Evolutionary conservation across 257 asterid species (phyloP).

Genomic region (Phtheirospermum japonicum): DNA sequence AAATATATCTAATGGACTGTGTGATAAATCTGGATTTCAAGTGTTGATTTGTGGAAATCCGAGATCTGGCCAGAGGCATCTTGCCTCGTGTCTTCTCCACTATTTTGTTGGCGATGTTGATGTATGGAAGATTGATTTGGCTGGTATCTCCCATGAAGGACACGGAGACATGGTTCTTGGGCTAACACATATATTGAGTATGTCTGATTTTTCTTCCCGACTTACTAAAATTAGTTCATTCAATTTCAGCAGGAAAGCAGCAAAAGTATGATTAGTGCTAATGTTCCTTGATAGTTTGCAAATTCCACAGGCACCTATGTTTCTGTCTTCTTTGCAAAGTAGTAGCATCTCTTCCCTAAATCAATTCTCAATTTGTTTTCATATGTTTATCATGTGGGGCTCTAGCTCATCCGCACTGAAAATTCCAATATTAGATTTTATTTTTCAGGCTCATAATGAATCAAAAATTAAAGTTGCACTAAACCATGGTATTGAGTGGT

Average conservation of each 20-base stretch:
- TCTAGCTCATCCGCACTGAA: conserved; percentile 3
- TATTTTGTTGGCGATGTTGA: conserved; percentile 82
- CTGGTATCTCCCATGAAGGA: conserved; percentile 89
- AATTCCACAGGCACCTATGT: conserved; percentile 16
- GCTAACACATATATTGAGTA: conserved; percentile 74
- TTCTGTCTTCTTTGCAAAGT: conserved; percentile 14
- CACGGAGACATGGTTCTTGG: conserved; percentile 94
- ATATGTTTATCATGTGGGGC: conserved; percentile 19
- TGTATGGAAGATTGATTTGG: conserved; percentile 83
- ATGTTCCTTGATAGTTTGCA: conserved; percentile 24
- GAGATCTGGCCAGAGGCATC: conserved; percentile 88
- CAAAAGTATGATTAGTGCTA: conserved; percentile 17
- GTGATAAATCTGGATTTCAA: conserved; percentile 68
- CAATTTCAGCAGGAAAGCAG: conserved; percentile 23
- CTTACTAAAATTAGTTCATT: conserved; percentile 13
- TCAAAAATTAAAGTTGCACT: conserved; percentile 6
- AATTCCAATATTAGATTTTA: neutral
- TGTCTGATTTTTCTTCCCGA: conserved; percentile 33
- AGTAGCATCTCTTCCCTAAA: conserved; percentile 14
- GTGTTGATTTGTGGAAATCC: conserved; percentile 81
- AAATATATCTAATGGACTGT: conserved; percentile 35
- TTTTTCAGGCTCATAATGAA: conserved; percentile 3
- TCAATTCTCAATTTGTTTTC: conserved; percentile 9
- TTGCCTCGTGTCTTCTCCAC: conserved; percentile 91
- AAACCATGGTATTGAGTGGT: conserved; percentile 1